phyloP scores from a whole-genome alignment of 805 yeast genomes.

The Candida maltosa region DNA sequence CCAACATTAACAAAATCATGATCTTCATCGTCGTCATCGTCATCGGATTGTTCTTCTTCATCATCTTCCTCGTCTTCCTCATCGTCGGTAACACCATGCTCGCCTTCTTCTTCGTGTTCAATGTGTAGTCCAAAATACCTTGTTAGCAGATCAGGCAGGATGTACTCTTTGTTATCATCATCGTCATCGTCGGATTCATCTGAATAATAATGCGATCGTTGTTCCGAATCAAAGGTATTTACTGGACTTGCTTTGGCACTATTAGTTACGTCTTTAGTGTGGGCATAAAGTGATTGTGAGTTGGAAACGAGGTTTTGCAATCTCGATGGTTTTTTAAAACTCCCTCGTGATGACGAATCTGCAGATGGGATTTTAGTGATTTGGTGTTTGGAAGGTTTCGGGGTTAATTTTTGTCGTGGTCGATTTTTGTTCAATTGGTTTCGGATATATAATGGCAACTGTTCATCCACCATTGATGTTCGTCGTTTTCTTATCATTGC shows the following conservation, averaged over 20 bases:
- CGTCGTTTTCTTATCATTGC: constrained; percentile 15
- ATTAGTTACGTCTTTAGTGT: constrained; percentile 14
- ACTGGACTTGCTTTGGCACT: constrained; percentile 8
- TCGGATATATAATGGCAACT: constrained; percentile 32
- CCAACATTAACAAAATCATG: constrained; percentile 22
- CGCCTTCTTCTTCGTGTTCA: constrained; percentile 18
- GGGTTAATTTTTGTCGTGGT: constrained; percentile 4
- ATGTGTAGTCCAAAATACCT: constrained; percentile 21
- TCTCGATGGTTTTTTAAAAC: constrained; percentile 17
- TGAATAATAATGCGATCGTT: constrained; percentile 8
- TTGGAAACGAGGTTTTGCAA: constrained; percentile 31
- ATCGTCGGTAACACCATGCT: constrained; percentile 16
- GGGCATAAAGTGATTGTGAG: constrained; percentile 34
- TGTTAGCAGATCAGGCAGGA: constrained; percentile 39
- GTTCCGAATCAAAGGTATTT: constrained; percentile 11
- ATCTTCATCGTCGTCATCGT: constrained; percentile 18
- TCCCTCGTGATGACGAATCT: not conserved
- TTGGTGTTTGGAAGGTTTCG: constrained; percentile 6
- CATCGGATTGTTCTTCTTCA: constrained; percentile 20
- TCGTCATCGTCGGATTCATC: constrained; percentile 16
- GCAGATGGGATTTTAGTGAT: not conserved
- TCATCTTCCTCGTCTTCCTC: constrained; percentile 28
- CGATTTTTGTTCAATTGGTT: constrained; percentile 9
- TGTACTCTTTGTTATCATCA: constrained; percentile 33
- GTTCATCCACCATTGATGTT: constrained; percentile 33